Evolutionary conservation across 2,329 filamentous ascomycete species (phyloP).

Genomic region (Knoxdaviesia proteae): DNA sequence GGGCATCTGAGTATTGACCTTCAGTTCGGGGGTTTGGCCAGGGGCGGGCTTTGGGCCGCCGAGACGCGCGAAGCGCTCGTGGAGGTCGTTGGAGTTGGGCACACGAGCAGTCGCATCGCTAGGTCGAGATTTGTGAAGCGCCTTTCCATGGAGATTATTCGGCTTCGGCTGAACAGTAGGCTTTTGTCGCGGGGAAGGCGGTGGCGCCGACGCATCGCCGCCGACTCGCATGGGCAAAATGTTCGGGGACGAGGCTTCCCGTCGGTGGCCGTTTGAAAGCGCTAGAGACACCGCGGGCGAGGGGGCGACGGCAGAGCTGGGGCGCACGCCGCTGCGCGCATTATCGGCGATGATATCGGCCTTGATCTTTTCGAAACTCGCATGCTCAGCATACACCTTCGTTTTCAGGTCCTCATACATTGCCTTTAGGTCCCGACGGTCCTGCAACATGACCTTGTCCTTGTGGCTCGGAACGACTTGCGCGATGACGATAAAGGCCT

Average conservation of each 20-base stretch:
- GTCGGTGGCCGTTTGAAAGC: background rate
- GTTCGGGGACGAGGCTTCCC: background rate
- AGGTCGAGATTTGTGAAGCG: constrained; percentile 6
- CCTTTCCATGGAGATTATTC: constrained; percentile 40
- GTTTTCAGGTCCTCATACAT: constrained; percentile 28
- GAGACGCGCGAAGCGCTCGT: constrained; percentile 35
- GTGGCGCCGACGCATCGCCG: constrained; percentile 1
- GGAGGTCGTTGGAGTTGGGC: constrained; percentile 28
- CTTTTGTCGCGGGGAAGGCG: constrained; percentile 15
- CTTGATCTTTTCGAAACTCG: constrained; percentile 36
- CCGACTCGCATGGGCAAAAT: background rate
- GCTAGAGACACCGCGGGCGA: background rate
- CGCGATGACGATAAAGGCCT: constrained; percentile 58
- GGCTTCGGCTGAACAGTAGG: constrained; percentile 45
- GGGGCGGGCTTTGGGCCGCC: constrained; percentile 20
- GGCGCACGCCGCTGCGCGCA: constrained; percentile 34
- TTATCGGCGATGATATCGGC: constrained; percentile 42
- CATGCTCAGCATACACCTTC: constrained; percentile 25
- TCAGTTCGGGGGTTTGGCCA: constrained; percentile 30
- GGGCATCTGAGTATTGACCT: constrained; percentile 19
- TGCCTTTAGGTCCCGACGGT: constrained; percentile 24
- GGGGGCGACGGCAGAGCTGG: constrained; percentile 8
- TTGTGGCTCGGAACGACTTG: constrained; percentile 57
- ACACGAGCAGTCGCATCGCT: background rate
- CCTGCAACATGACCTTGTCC: constrained; percentile 48